Conservation (phyloP, 345 rosid species). For the Salix exigua region DNA sequence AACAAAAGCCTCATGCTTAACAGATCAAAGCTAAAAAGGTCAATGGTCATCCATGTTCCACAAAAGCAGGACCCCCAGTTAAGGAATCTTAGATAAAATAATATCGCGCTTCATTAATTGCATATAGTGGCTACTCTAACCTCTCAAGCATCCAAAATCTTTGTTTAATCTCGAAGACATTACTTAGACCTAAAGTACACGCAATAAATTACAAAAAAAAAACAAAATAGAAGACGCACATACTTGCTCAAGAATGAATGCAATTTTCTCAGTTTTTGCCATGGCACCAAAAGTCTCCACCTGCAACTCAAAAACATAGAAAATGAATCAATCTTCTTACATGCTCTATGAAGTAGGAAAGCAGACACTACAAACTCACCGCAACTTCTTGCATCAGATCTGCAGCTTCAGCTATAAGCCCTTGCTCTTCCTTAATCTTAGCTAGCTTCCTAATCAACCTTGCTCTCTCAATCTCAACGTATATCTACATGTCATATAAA, state of each 20-base stretch:
- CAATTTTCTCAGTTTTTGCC: constrained; percentile 97
- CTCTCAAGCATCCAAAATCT: background rate
- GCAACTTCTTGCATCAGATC: constrained; percentile 99
- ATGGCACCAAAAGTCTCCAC: constrained; percentile 98
- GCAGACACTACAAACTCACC: constrained; percentile 36
- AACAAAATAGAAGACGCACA: background rate
- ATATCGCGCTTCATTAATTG: background rate
- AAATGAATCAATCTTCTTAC: background rate
- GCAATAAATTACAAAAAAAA: background rate
- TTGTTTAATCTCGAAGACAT: background rate
- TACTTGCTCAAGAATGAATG: constrained; percentile 93
- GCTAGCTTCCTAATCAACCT: constrained; percentile 84
- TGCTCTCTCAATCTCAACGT: constrained; percentile 92
- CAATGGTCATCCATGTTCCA: background rate
- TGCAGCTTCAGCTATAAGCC: constrained; percentile 89
- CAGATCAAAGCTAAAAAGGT: background rate
- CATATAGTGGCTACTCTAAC: background rate
- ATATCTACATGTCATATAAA: constrained; percentile 48
- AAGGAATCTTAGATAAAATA: background rate
- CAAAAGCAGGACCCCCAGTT: background rate
- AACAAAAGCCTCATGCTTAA: background rate
- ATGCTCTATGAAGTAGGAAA: background rate
- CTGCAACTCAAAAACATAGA: constrained; percentile 32
- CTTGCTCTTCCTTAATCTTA: constrained; percentile 88
- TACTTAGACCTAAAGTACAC: background rate